A percentile compares a stretch with the other conserved stretches of the same genome.
Conservation (phyloP, 495 filamentous ascomycete species). For the Hypoxylon lienhwacheense region DNA sequence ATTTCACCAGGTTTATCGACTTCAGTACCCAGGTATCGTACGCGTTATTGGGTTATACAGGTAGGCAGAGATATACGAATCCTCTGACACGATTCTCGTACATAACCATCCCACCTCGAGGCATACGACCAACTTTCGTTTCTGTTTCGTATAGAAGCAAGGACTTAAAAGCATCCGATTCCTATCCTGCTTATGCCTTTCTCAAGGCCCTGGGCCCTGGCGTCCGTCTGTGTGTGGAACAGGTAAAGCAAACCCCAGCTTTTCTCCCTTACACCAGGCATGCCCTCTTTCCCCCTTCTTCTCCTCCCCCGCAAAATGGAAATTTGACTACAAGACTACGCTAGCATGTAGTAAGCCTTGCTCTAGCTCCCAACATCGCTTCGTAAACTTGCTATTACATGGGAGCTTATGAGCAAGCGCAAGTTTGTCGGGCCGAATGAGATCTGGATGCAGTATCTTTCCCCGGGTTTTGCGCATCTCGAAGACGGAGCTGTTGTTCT, state of each 20-base stretch:
- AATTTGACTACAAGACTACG: conserved; percentile 7
- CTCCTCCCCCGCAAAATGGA: conserved; percentile 27
- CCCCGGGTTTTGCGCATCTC: conserved; percentile 29
- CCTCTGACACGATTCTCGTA: neutral
- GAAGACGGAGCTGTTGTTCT: conserved; percentile 13
- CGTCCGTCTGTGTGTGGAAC: conserved; percentile 16
- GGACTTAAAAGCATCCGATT: too few species aligned
- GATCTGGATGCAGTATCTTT: conserved; percentile 16
- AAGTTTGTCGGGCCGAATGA: conserved; percentile 32
- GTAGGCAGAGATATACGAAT: too few species aligned
- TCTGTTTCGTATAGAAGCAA: neutral
- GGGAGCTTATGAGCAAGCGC: conserved; percentile 8
- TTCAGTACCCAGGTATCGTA: too few species aligned
- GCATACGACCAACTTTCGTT: neutral
- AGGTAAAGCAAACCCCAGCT: conserved; percentile 30
- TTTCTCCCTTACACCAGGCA: conserved; percentile 4
- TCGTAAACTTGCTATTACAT: conserved; percentile 11
- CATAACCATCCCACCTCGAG: neutral
- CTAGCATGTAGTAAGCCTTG: conserved; percentile 21
- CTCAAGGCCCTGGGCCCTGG: neutral
- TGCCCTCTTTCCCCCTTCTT: neutral
- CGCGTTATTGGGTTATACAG: too few species aligned
- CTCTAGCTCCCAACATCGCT: conserved; percentile 4
- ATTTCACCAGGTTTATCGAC: conserved; percentile 3
- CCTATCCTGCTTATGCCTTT: neutral